Conservation (phyloP, 169 alveolate genomes). For the Eimeria brunetti region DNA sequence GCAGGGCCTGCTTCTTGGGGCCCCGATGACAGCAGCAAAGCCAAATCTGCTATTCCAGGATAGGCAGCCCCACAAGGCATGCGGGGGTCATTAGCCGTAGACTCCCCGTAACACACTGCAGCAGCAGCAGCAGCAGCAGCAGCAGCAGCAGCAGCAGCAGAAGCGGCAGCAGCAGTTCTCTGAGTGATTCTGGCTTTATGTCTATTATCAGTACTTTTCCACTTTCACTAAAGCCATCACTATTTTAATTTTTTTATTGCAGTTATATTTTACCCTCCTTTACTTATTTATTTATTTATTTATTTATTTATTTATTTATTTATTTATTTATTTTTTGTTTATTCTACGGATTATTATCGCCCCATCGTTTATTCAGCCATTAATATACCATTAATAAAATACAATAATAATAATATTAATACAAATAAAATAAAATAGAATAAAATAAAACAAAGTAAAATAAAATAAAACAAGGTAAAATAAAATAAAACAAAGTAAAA, state of each 20-base stretch:
- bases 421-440: neutral
- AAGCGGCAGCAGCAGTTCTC: neutral
- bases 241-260: no score
- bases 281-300: no score
- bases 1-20: neutral
- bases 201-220: no score
- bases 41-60: slow-evolving; percentile 36
- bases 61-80: slow-evolving; percentile 47
- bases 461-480: no score
- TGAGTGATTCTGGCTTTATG: neutral
- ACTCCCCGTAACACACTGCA: slow-evolving; percentile 38
- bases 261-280: no score
- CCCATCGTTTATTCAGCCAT: no score
- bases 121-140: neutral
- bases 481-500: no score
- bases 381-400: no score
- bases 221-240: no score
- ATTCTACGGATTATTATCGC: no score
- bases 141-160: neutral
- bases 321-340: no score
- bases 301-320: no score
- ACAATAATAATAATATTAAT: neutral
- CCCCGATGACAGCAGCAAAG: slow-evolving; percentile 19
- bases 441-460: neutral
- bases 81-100: neutral